Base-by-base conservation (phyloP, 306 rosid species). In the Prosopis cineraria region DNA sequence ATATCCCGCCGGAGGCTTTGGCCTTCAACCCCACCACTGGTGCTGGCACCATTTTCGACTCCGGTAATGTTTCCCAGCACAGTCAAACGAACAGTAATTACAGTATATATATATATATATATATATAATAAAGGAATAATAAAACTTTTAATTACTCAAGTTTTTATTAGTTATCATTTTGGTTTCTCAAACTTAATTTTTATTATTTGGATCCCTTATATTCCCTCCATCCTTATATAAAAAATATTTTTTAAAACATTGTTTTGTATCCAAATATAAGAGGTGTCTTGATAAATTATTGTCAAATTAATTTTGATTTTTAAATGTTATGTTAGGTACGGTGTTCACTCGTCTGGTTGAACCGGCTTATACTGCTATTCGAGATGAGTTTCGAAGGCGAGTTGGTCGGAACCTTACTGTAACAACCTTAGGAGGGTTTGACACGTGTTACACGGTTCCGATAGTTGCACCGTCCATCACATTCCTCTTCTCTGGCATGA, bases 21-120 rank as follows among this genome's bases (percentile, higher is more conserved):
- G 95, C 95, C 0, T 92, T 95, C 80, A 85, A 95, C 71, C 81
- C 98, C 3, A 70, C 77, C 66, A 92, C 98, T 48, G 98, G 98
- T 24, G 84, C 97, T 0, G 98, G 98, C 30, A 95, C 96, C 60
- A 70, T 95, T 72, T 79, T 95, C 53, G 98, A 95, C 76, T 95
- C 98, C 0, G 98, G 98, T 93, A 88, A 81, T 34, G 0, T 44
- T 55, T 73, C 59, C 68, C n/a, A 37, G 20, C 45, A 33, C 63
- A n/a, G 10, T 1, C 43, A 39, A 39, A n/a, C n/a, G n/a, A n/a
- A n/a, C n/a, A n/a, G n/a, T n/a, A n/a, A n/a, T n/a, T n/a, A n/a
- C n/a, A n/a, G n/a, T n/a, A n/a, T n/a, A n/a, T n/a, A n/a, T n/a
- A n/a, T n/a, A n/a, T n/a, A n/a, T n/a, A n/a, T n/a, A n/a, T n/a